Conservation (phyloP, 2,329 filamentous ascomycete species). For the Venturia oleaginea region DNA sequence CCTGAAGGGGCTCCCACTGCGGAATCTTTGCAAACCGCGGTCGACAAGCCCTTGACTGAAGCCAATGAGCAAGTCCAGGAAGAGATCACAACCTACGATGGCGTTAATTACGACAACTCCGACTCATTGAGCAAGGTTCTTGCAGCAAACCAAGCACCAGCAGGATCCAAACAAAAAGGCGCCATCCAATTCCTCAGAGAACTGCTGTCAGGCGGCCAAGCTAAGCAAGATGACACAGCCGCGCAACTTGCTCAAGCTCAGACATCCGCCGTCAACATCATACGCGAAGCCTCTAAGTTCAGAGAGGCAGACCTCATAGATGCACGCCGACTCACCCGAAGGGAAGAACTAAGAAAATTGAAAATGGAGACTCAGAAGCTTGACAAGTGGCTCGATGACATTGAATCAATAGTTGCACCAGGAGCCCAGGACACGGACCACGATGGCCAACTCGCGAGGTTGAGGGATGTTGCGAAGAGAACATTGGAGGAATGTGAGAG, state of each 20-base stretch:
- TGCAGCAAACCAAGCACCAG: not conserved
- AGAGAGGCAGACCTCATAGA: not conserved
- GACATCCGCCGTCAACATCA: not conserved
- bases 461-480: constrained; percentile 3
- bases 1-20: constrained; percentile 23
- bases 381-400: not conserved
- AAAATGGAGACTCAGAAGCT: not conserved
- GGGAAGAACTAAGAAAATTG: not conserved
- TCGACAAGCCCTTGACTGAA: constrained; percentile 20
- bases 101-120: constrained; percentile 10
- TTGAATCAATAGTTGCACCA: not conserved
- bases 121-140: not conserved
- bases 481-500: not conserved
- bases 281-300: not conserved
- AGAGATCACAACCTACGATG: constrained; percentile 22
- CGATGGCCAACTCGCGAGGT: not conserved
- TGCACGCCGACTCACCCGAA: not conserved
- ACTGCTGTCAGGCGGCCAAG: not conserved
- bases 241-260: not conserved
- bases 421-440: not conserved
- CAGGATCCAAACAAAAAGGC: not conserved
- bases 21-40: constrained; percentile 5
- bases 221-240: not conserved
- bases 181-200: not conserved
- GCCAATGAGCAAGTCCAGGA: constrained; percentile 26